These are phyloP conservation scores for Plasmodium ovale DNA, from an alignment of 169 alveolate species.

Conservation along the genomic window DNA sequence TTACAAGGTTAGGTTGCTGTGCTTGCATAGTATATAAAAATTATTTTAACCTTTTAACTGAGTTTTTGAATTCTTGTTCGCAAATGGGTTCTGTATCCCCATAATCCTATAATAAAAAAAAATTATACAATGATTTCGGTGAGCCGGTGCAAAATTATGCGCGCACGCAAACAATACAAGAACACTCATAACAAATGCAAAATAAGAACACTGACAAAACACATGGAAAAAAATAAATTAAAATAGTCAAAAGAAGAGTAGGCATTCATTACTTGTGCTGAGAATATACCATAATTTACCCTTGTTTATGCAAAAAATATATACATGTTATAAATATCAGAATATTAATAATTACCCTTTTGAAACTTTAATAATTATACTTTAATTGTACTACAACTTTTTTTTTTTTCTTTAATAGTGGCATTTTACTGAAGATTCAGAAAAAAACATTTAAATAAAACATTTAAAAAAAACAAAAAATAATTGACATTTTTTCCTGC, in stretches of 20 bases:
- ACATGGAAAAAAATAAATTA: too few relatives aligned
- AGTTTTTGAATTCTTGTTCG: background rate
- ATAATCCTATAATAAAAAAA: background rate
- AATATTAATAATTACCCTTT: background rate
- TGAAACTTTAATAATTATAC: constrained; percentile 3
- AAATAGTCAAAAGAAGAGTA: too few relatives aligned
- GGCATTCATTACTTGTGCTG: too few relatives aligned
- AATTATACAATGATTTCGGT: too few relatives aligned
- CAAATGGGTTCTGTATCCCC: background rate
- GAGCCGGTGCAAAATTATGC: too few relatives aligned
- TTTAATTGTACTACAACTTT: background rate
- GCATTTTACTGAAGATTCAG: constrained; percentile 2
- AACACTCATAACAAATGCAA: too few relatives aligned
- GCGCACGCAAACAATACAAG: too few relatives aligned
- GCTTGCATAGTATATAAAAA: background rate
- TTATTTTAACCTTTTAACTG: background rate
- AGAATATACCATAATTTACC: constrained; percentile 3
- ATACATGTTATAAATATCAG: background rate
- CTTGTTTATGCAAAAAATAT: background rate
- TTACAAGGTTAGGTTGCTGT: constrained; percentile 3
- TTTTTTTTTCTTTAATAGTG: background rate
- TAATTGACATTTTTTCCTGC: background rate
- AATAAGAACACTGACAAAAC: too few relatives aligned
- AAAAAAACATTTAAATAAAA: background rate
- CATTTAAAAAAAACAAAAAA: constrained; percentile 7